Base-by-base conservation (phyloP, 495 filamentous ascomycete genomes). In the Neurospora tetraspora region DNA sequence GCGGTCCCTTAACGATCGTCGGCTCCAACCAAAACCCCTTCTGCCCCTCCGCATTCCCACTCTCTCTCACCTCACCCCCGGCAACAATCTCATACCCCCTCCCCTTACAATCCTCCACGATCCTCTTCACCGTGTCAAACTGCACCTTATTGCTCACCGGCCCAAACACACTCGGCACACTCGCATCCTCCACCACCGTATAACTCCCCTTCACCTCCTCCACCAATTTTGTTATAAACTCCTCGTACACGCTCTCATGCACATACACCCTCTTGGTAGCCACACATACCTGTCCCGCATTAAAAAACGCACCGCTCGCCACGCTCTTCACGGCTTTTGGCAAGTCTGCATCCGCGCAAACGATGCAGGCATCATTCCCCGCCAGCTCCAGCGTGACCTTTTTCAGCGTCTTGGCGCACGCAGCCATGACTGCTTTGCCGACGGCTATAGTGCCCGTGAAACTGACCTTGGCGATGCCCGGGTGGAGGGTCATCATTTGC, bases 401-500 rank as follows among this genome's bases (percentile, higher is more conserved):
- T 73, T 92, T 92, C 39, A 93, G 77, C 0, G 88, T 91, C 76
- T 86, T 86, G 6, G 89, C 84, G 75, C 85, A 88, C 61, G 82
- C 84, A 10, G 82, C 87, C 84, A 90, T 87, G 47, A 93, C 87
- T 39, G 83, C 85, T 78, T 90, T 90, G 8, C 91, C 91, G 0
- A 89, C 91, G 0, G 84, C 78, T 31, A 85, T 88, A 1, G 89
- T 91, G 8, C 91, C 91, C 0, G 90, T 92, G 78, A 93, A 92
- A 70, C 82, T 86, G 75, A 92, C 89, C 82, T 92, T 91, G 70
- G 87, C 86, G 73, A 93, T 89, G 1, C 83, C 86, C 0, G 86
- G 84, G 75, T 93, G 90, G 11, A 81, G 76, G 0, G 83, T 84
- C 72, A 91, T 82, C 79, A 82, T 80, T 1, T 88, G 87, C 8